A percentile compares a stretch with the other conserved stretches of the same genome.
These are phyloP conservation scores for Pelargonium nanum DNA, from an alignment of 345 rosid genomes.

Conservation along the genomic window DNA sequence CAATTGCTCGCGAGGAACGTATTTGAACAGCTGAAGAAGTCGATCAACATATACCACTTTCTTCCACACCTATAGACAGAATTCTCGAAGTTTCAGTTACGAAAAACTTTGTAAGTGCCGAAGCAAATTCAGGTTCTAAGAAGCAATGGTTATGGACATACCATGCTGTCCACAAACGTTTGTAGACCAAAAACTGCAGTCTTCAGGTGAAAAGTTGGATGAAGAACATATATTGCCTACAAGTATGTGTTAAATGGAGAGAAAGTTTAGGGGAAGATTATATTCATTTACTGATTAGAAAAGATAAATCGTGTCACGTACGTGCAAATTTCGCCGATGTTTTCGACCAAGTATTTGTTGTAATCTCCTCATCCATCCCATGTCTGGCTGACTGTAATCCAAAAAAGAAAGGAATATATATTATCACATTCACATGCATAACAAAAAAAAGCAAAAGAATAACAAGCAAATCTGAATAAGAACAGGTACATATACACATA, in stretches of 20 bases:
- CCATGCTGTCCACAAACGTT: slow-evolving; percentile 67
- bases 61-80: slow-evolving; percentile 88
- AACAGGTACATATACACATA: too few species aligned
- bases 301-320: slow-evolving; percentile 23
- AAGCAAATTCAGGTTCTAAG: too few species aligned
- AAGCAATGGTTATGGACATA: slow-evolving; percentile 21
- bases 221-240: slow-evolving; percentile 91
- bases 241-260: too few species aligned
- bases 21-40: slow-evolving; percentile 76
- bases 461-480: too few species aligned
- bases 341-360: slow-evolving; percentile 89
- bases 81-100: slow-evolving; percentile 6
- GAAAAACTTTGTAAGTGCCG: slow-evolving; percentile 4
- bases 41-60: slow-evolving; percentile 80
- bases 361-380: slow-evolving; percentile 92
- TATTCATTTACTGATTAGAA: background rate
- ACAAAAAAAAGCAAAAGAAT: too few species aligned
- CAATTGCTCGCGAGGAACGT: slow-evolving; percentile 94
- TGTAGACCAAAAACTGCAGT: slow-evolving; percentile 64
- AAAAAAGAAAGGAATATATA: too few species aligned
- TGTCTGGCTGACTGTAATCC: slow-evolving; percentile 68
- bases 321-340: slow-evolving; percentile 85
- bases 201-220: slow-evolving; percentile 83
- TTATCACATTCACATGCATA: too few species aligned
- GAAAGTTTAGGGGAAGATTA: background rate